phyloP scores from a whole-genome alignment of 73 alveolate species.

The Tetrahymena elliotti region DNA sequence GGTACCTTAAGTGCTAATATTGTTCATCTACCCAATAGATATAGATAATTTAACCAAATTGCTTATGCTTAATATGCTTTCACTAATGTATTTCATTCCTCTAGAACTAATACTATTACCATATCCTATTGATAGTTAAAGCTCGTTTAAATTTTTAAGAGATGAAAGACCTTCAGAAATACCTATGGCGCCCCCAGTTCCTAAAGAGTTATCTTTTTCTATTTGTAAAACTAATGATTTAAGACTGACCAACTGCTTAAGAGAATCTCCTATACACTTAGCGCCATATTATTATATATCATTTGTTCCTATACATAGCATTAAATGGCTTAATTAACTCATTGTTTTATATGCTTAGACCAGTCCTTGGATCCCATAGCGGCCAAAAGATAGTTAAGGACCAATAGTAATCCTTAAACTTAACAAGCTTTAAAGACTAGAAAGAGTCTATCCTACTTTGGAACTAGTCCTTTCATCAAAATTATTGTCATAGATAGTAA shows the following conservation, averaged over 20 bases:
- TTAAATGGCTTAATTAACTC: neutral
- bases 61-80: neutral
- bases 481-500: neutral
- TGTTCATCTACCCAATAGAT: neutral
- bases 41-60: neutral
- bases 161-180: neutral
- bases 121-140: neutral
- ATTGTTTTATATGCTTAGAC: neutral
- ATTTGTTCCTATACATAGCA: neutral
- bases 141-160: neutral
- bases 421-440: neutral
- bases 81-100: neutral
- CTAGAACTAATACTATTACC: neutral
- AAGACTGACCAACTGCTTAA: neutral
- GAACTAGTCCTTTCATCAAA: neutral
- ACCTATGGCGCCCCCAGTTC: neutral
- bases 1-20: neutral
- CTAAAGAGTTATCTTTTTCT: neutral
- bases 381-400: neutral
- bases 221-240: neutral
- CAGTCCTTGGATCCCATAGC: neutral
- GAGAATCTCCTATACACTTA: neutral
- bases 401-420: neutral
- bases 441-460: neutral
- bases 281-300: neutral